Conservation (phyloP, 495 filamentous ascomycete genomes). For the Aspergillus indologenus region DNA sequence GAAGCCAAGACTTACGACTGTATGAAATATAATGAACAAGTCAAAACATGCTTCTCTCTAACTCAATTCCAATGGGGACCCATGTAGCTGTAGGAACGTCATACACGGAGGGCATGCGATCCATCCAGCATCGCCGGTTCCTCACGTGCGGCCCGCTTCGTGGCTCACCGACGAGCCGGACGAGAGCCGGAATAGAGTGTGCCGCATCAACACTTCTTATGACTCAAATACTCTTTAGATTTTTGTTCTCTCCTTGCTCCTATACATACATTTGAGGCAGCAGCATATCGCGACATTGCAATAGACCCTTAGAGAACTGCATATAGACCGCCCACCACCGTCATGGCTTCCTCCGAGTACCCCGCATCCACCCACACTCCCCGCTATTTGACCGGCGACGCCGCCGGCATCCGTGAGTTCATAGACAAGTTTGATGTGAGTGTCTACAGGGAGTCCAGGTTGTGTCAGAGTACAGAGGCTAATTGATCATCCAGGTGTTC, state of each 20-base stretch:
- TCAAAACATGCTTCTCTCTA: background rate
- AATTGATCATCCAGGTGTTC: slow-evolving; percentile 61
- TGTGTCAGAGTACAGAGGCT: background rate
- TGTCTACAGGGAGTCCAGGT: no score
- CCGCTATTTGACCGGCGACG: slow-evolving; percentile 78
- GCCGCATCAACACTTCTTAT: background rate
- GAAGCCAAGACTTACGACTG: slow-evolving; percentile 17
- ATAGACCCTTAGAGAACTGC: background rate
- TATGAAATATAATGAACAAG: slow-evolving; percentile 19
- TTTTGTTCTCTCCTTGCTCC: background rate
- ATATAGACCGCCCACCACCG: background rate
- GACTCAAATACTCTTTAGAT: background rate
- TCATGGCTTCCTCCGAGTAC: slow-evolving; percentile 14
- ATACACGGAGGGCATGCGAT: background rate
- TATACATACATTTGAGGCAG: background rate
- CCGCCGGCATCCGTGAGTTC: slow-evolving; percentile 70
- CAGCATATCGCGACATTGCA: background rate
- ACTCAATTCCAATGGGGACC: background rate
- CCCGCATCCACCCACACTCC: slow-evolving; percentile 40
- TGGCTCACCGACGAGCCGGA: background rate
- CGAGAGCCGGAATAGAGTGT: background rate
- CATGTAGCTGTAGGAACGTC: background rate
- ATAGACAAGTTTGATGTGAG: slow-evolving; percentile 88
- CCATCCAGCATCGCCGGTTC: background rate
- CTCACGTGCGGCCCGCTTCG: background rate